Evolutionary conservation across 495 filamentous ascomycete species (phyloP), one percentile per base, ranked within the genome.

Genomic region (Barbatosphaeria neglecta): DNA sequence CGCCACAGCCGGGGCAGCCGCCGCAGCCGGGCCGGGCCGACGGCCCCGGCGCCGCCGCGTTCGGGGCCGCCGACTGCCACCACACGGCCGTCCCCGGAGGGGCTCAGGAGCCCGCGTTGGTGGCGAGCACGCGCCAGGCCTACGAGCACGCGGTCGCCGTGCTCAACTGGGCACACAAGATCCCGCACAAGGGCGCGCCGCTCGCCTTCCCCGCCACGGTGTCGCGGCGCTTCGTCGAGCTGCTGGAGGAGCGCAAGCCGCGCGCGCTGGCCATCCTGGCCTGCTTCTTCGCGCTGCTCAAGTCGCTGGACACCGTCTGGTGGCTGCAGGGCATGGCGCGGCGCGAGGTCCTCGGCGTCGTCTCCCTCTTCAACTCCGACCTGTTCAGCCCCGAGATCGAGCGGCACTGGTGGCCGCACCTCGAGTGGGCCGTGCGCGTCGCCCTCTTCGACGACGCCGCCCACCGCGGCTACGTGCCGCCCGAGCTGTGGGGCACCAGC

Each of bases 201-300:
- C 66, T 78, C 0, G 68, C 72, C 9, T 76, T 78, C 48, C 70
- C 75, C n/a, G 74, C 75, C 2, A 76, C 73, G 8, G 75, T 78
- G n/a, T 75, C 74, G 11, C 65, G 70, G n/a, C 68, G 72, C 11
- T 78, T 67, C 50, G 70, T 78, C 27, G 71, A 75, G 33, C 54
- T 77, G 16, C 63, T 78, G 4, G 71, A 69, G 41, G 56, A 63
- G 47, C 63, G 69, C 5, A 65, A 67, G 22, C 75, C 74, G 0
- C 67, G 75, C 19, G 74, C 75, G 3, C 66, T 78, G 6, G 72
- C 73, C 40, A 72, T 76, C 37, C 60, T 74, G 4, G 66, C 75
- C 9, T 74, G 72, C 55, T 78, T 76, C 51, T 78, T 78, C 48
- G 75, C 72, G 8, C 63, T 77, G 23, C 68, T 75, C 23, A 76